Percentiles rank a stretch among this genome's conserved stretches.
These are phyloP conservation scores for Rhodamnia rubescens DNA, from an alignment of 345 rosid species.

Conservation along the genomic window DNA sequence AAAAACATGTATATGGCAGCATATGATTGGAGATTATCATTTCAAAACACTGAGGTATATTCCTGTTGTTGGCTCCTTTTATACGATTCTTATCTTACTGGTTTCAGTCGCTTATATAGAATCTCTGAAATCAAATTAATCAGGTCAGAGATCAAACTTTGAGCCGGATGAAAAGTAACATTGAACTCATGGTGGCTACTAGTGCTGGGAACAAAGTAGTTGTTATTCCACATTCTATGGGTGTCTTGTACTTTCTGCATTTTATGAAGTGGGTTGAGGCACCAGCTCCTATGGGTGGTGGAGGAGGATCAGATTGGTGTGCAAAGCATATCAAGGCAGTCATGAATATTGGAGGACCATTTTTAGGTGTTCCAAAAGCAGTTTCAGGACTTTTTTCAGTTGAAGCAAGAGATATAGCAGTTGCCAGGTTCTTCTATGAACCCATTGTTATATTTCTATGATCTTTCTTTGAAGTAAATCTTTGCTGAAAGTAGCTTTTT, in stretches of 20 bases:
- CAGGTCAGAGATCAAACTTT: conserved; percentile 57
- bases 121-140: conserved; percentile 6
- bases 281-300: conserved; percentile 66
- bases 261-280: conserved; percentile 80
- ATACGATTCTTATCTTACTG: neutral
- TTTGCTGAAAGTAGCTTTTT: neutral
- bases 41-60: conserved; percentile 62
- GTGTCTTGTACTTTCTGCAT: conserved; percentile 60
- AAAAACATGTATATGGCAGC: conserved; percentile 76
- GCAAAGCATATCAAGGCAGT: conserved; percentile 55
- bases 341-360: conserved; percentile 65
- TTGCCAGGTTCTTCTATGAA: conserved; percentile 35
- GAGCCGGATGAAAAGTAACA: conserved; percentile 58
- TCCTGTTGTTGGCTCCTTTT: neutral
- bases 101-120: neutral
- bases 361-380: conserved; percentile 61
- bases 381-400: conserved; percentile 44
- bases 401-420: conserved; percentile 56
- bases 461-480: neutral
- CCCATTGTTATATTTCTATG: neutral
- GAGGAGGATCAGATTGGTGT: conserved; percentile 69
- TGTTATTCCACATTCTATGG: conserved; percentile 69
- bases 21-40: conserved; percentile 70
- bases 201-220: conserved; percentile 53
- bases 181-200: conserved; percentile 64